Conservation (phyloP, 192 early-diverging fungal genomes). For the Backusella tuberculispora region DNA sequence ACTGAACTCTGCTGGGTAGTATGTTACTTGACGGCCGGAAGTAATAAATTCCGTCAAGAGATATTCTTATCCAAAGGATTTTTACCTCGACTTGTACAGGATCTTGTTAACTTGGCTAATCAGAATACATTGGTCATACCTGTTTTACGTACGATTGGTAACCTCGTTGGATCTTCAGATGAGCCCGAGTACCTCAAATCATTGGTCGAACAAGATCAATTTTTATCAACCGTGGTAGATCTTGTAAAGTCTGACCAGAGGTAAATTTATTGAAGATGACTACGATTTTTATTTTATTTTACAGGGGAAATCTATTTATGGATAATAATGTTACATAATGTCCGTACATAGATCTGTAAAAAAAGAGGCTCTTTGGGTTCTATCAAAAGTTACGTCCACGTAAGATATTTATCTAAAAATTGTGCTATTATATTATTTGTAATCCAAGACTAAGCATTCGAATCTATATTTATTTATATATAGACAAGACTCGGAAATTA, state of each 20-base stretch:
- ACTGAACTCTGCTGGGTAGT: conserved; percentile 72
- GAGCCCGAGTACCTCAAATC: conserved; percentile 51
- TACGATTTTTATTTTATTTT: background rate
- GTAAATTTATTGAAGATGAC: conserved; percentile 31
- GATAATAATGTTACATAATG: background rate
- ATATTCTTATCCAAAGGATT: conserved; percentile 43
- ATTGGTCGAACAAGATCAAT: conserved; percentile 45
- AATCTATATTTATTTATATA: background rate
- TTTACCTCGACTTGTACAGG: conserved; percentile 34
- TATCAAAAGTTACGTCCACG: conserved; percentile 70
- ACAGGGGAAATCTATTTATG: background rate
- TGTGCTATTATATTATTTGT: background rate
- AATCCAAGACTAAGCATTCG: background rate
- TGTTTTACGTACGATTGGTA: conserved; percentile 67
- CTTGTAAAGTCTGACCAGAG: conserved; percentile 55
- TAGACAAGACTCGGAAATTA: conserved; percentile 36
- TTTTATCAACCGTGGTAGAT: conserved; percentile 52
- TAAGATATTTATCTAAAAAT: conserved; percentile 16
- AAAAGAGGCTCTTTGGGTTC: conserved; percentile 73
- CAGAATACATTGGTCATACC: conserved; percentile 55
- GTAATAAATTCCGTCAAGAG: conserved; percentile 50
- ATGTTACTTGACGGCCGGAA: conserved; percentile 61
- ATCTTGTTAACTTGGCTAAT: conserved; percentile 26
- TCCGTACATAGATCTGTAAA: conserved; percentile 56
- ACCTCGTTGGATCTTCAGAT: conserved; percentile 68